A percentile compares a stretch with the other conserved stretches of the same genome.
Conservation (phyloP, 2,329 filamentous ascomycete genomes). For the Talaromyces sp. region DNA sequence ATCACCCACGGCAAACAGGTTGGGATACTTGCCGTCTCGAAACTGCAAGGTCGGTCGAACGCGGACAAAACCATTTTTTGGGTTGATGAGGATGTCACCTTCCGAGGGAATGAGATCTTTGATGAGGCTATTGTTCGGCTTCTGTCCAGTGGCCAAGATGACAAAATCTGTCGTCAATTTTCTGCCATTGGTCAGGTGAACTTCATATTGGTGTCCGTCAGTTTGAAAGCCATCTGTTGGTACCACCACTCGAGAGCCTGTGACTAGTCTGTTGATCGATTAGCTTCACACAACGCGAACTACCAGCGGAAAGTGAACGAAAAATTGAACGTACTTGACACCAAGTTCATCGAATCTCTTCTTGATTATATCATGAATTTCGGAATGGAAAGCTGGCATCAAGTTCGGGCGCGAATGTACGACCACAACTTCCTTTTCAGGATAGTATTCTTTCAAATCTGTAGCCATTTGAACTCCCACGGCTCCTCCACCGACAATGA, state of each 20-base stretch:
- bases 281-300: not conserved
- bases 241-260: conserved; percentile 31
- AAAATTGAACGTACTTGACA: conserved; percentile 24
- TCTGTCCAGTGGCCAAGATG: conserved; percentile 51
- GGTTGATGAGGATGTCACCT: conserved; percentile 32
- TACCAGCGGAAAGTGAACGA: not conserved
- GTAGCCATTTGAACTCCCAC: conserved; percentile 54
- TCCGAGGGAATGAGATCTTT: conserved; percentile 30
- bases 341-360: conserved; percentile 36
- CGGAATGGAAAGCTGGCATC: conserved; percentile 36
- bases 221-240: conserved; percentile 31
- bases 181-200: conserved; percentile 34
- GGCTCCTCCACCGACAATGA: conserved; percentile 50
- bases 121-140: conserved; percentile 47
- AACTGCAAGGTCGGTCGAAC: conserved; percentile 38
- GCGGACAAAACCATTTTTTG: conserved; percentile 36
- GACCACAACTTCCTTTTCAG: conserved; percentile 48
- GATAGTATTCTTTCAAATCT: conserved; percentile 51
- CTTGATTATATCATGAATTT: conserved; percentile 34
- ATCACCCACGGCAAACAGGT: conserved; percentile 38
- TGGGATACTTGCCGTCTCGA: conserved; percentile 30
- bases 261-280: conserved; percentile 27
- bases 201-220: conserved; percentile 27
- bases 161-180: conserved; percentile 40
- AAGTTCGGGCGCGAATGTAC: conserved; percentile 47